Percentiles rank a stretch among this genome's conserved stretches.
Evolutionary conservation across 192 early-diverging fungal genomes (phyloP).

Genomic region (Entomortierella lignicola): DNA sequence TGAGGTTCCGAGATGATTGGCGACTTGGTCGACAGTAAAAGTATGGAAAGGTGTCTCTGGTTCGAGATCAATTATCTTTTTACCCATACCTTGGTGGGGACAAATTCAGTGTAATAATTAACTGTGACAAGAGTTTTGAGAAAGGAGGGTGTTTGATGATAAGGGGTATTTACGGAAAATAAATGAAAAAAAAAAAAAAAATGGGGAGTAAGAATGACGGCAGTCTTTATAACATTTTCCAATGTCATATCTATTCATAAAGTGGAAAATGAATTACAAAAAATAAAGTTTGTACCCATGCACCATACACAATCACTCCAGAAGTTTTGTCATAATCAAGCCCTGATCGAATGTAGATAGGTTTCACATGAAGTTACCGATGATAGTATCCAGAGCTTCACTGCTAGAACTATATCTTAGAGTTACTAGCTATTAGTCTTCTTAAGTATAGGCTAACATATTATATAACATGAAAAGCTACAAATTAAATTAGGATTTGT

Average conservation of each 20-base stretch:
- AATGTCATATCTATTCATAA: background rate
- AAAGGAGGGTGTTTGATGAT: background rate
- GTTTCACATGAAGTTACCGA: too few relatives aligned
- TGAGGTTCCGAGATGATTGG: slow-evolving; percentile 22
- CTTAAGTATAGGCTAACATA: too few relatives aligned
- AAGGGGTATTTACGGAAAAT: background rate
- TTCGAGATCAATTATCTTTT: slow-evolving; percentile 29
- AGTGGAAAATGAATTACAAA: background rate
- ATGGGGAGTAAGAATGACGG: background rate
- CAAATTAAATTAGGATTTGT: too few relatives aligned
- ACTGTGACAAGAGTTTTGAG: background rate
- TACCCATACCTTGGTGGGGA: slow-evolving; percentile 12
- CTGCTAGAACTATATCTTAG: too few relatives aligned
- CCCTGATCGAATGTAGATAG: too few relatives aligned
- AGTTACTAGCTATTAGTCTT: too few relatives aligned
- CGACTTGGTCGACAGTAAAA: slow-evolving; percentile 33
- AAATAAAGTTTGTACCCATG: background rate
- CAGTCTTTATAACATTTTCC: background rate
- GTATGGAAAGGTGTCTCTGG: slow-evolving; percentile 48
- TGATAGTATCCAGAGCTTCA: too few relatives aligned
- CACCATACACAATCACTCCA: background rate
- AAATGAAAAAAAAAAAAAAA: background rate
- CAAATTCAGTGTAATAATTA: background rate
- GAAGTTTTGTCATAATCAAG: too few relatives aligned
- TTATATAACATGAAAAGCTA: too few relatives aligned